A percentile compares a stretch with the other conserved stretches of the same genome.
Conservation (phyloP, 768 basidiomycete genomes). For the Termitomyces sp. region DNA sequence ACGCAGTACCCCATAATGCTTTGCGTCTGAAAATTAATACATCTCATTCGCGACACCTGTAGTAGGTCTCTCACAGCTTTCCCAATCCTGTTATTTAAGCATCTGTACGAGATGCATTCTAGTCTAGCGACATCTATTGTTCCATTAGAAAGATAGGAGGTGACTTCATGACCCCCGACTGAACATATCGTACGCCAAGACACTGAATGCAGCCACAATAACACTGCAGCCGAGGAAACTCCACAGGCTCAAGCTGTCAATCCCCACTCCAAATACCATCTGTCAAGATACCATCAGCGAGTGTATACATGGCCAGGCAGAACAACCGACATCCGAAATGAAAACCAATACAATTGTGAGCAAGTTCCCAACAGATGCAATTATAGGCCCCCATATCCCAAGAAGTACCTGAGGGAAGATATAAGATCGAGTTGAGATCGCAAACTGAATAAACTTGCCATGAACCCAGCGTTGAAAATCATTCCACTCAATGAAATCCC, state of each 20-base stretch:
- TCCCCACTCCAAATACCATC: slow-evolving; percentile 59
- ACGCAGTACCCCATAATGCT: slow-evolving; percentile 19
- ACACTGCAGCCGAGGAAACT: slow-evolving; percentile 74
- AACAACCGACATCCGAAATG: slow-evolving; percentile 60
- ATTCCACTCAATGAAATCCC: slow-evolving; percentile 73
- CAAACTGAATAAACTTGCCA: slow-evolving; percentile 47
- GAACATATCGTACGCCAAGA: slow-evolving; percentile 73
- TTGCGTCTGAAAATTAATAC: slow-evolving; percentile 11
- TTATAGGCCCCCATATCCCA: slow-evolving; percentile 84
- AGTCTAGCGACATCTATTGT: no score
- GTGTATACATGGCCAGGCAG: background rate
- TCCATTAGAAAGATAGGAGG: background rate
- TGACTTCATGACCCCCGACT: slow-evolving; percentile 25
- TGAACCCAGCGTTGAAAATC: slow-evolving; percentile 80
- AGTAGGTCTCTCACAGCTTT: background rate
- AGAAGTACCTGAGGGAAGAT: slow-evolving; percentile 57
- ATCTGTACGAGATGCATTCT: background rate
- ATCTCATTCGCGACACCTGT: background rate
- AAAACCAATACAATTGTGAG: slow-evolving; percentile 92
- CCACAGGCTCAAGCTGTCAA: slow-evolving; percentile 62
- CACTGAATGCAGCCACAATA: slow-evolving; percentile 80
- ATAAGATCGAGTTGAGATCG: slow-evolving; percentile 4
- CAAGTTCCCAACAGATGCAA: slow-evolving; percentile 87
- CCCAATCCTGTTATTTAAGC: background rate
- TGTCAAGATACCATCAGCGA: slow-evolving; percentile 16